Evolutionary conservation across 441 rosid genomes (phyloP), one percentile per base, ranked within the genome.

Genomic region (Brassica hybrid): DNA sequence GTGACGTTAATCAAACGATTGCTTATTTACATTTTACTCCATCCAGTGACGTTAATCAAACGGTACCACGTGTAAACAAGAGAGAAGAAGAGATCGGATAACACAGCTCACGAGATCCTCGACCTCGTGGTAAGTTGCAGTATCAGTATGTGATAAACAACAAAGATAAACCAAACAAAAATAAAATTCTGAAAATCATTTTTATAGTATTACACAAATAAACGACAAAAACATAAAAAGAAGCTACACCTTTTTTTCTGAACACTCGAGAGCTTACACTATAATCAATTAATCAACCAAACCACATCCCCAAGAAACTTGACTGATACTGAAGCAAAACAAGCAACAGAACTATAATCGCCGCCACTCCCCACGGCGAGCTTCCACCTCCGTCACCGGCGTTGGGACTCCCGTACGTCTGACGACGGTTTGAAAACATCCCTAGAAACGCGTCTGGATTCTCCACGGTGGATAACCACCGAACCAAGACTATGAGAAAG

Each of bases 351-450:
- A 91, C 88, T 52, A 93, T 93, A 25, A 93, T 32, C 67, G 91
- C 98, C 6, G 96, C 98, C 73, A 93, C 99, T 6, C 86, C 91
- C 99, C 98, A 94, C 6, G 99, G 98, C 6, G 96, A 90, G 80
- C 84, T 82, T 17, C 98, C 99, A 76, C 90, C 97, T 3, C 87
- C 72, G 5, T 87, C 87, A 73, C 86, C 74, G 25, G 69, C 85
- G 77, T 79, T 69, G 10, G 76, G 68, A 74, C 68, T 65, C n/a
- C 6, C 34, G 63, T 79, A 70, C 65, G 48, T 70, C 62, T 81
- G 84, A 34, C 86, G 84, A 67, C 83, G 80, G 54, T 82, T 92
- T 80, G 90, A 87, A 2, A 93, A 87, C 7, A 92, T 79, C 48
- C 76, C 74, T 2, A 82, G 81, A 65, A 91, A 71, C 81, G 81